A percentile compares a stretch with the other conserved stretches of the same genome.
These are phyloP conservation scores for Vachellia collinsii DNA, from an alignment of 306 rosid genomes.

Conservation along the genomic window DNA sequence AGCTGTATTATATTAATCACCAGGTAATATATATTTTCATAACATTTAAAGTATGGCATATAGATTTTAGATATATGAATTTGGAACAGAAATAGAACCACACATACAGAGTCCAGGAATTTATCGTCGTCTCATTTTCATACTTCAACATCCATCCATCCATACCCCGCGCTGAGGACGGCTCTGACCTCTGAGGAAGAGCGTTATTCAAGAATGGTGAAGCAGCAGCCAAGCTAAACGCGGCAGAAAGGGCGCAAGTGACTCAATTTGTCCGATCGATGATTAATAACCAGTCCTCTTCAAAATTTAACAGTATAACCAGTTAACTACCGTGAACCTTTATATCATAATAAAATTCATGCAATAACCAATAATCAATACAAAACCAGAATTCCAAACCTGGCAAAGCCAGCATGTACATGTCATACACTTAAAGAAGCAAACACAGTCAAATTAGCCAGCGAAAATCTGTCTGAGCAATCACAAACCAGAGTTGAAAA, in stretches of 20 bases:
- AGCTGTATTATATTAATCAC: no score
- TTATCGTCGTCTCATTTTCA: not conserved
- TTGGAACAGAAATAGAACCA: not conserved
- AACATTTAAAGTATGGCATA: no score
- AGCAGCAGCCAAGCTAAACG: not conserved
- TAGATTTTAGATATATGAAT: not conserved
- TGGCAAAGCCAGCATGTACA: conserved; percentile 34
- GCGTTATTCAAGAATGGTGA: not conserved
- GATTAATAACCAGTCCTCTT: conserved; percentile 26
- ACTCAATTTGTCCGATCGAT: not conserved
- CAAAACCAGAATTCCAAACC: conserved; percentile 33
- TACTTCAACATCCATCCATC: not conserved
- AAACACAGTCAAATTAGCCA: conserved; percentile 32
- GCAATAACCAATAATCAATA: conserved; percentile 21
- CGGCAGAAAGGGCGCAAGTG: not conserved
- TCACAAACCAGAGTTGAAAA: conserved; percentile 45
- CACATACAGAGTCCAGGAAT: not conserved
- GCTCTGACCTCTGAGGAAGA: not conserved
- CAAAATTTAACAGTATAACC: conserved; percentile 30
- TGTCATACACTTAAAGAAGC: conserved; percentile 30
- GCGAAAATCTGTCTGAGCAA: conserved; percentile 49
- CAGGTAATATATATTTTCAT: no score
- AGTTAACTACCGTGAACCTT: conserved; percentile 9
- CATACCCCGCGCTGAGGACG: not conserved
- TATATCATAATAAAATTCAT: conserved; percentile 22